Evolutionary conservation across 2,329 filamentous ascomycete species (phyloP).

Genomic region (Cladosporium colombiae): DNA sequence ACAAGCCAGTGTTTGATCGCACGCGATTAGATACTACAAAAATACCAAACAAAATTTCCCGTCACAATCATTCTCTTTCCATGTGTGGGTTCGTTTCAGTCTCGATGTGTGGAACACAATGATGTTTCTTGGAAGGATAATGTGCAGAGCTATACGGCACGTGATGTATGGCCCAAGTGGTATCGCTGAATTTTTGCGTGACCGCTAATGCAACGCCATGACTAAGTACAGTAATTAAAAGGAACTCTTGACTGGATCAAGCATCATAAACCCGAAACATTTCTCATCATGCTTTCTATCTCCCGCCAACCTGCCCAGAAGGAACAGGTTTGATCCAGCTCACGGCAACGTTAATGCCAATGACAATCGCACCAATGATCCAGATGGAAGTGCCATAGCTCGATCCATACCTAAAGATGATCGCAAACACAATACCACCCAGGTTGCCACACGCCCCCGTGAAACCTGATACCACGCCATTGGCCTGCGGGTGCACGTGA

Average conservation of each 20-base stretch:
- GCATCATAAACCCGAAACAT: neutral
- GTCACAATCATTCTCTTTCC: neutral
- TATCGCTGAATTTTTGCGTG: neutral
- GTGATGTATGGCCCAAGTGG: neutral
- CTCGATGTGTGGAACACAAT: neutral
- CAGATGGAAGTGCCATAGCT: constrained; percentile 72
- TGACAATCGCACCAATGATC: constrained; percentile 77
- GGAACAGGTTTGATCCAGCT: constrained; percentile 63
- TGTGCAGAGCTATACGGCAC: neutral
- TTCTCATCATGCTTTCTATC: constrained; percentile 20
- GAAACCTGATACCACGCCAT: constrained; percentile 75
- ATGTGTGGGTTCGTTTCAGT: no score
- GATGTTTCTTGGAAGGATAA: neutral
- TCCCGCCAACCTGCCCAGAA: constrained; percentile 54
- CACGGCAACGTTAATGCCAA: constrained; percentile 68
- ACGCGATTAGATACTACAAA: constrained; percentile 8
- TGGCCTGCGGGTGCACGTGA: constrained; percentile 80
- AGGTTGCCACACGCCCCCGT: constrained; percentile 81
- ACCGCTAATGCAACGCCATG: constrained; percentile 3
- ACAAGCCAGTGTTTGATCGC: constrained; percentile 15
- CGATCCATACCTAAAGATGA: constrained; percentile 75
- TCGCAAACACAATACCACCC: constrained; percentile 80
- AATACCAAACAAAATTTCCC: constrained; percentile 7
- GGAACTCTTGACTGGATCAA: neutral
- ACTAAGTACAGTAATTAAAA: neutral